Base-by-base conservation (phyloP, 2,329 filamentous ascomycete genomes). In the Teratosphaeriaceae sp. region DNA sequence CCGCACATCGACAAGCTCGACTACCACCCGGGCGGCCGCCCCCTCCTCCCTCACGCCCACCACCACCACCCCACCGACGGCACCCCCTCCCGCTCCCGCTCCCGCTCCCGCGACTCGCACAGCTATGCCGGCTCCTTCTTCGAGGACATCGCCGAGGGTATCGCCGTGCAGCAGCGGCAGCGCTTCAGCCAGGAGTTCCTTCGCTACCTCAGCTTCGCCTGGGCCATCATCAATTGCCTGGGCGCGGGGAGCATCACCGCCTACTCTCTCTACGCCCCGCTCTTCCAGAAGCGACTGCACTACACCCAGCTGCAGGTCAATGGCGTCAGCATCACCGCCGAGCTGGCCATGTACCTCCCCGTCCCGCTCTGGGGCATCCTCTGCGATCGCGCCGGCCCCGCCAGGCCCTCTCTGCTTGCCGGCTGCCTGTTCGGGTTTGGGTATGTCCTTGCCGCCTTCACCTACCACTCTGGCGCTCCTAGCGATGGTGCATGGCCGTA, bases 271-370 rank as follows among this genome's bases (percentile, higher is more conserved):
- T 98, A 97, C 63, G 92, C 85, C 7, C 89, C 87, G 53, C 74
- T 94, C 37, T 88, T 98, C 68, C 87, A 95, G 64, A 83, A 84
- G 43, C 81, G 82, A 34, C 74, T 98, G 40, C 84, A 81, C 59
- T 98, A 97, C 67, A 84, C 82, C 2, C 92, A 98, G 67, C 78
- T 92, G 49, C 86, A 92, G 63, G 88, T 98, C 65, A 97, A 97
- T 65, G 80, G 83, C 22, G 81, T 96, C 35, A 85, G 87, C 48
- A 94, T 94, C 54, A 82, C 84, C 13, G 88, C 88, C 43, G 90
- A 89, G 61, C 70, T 97, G 29, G 83, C 86, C 27, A 82, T 94
- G 70, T 98, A 98, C 67, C 75, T 96, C 4, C 86, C 87, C n/a
- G 88, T 97, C 2, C 85, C 90, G 2, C 56, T 92, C 30, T 84